Evolutionary conservation across 345 rosid genomes (phyloP).

Genomic region (Dipteronia sinensis): DNA sequence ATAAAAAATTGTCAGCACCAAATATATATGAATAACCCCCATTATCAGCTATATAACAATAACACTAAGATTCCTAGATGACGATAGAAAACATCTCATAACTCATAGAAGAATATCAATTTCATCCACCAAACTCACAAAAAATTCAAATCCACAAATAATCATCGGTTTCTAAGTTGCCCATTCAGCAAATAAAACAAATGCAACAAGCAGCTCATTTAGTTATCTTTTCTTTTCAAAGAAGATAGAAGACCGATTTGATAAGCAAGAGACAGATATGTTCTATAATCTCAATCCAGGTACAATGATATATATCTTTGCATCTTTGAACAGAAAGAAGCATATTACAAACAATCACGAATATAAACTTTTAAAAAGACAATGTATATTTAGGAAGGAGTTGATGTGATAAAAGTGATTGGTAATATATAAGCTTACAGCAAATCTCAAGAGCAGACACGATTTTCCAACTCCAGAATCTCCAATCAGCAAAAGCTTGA

Average conservation of each 20-base stretch:
- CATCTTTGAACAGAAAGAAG: neutral
- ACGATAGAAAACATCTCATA: constrained; percentile 1
- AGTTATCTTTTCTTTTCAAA: neutral
- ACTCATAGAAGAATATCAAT: neutral
- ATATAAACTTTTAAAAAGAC: neutral
- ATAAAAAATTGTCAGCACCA: constrained; percentile 12
- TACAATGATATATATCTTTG: neutral
- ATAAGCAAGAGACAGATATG: neutral
- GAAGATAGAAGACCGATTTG: neutral
- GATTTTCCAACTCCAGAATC: constrained; percentile 45
- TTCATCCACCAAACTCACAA: neutral
- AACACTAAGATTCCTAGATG: neutral
- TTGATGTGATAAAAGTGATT: neutral
- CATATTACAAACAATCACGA: neutral
- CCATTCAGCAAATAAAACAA: neutral
- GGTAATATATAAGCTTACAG: constrained; percentile 24
- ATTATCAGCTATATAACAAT: neutral
- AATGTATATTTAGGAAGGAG: neutral
- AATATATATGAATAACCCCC: neutral
- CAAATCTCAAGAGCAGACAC: constrained; percentile 42
- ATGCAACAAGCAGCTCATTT: neutral
- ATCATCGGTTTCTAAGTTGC: neutral
- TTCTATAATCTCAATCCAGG: neutral
- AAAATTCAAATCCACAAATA: neutral
- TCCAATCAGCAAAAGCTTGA: constrained; percentile 43